These are phyloP conservation scores for Tuber microsphaerosporum DNA, from an alignment of 495 filamentous ascomycete genomes.

Conservation along the genomic window DNA sequence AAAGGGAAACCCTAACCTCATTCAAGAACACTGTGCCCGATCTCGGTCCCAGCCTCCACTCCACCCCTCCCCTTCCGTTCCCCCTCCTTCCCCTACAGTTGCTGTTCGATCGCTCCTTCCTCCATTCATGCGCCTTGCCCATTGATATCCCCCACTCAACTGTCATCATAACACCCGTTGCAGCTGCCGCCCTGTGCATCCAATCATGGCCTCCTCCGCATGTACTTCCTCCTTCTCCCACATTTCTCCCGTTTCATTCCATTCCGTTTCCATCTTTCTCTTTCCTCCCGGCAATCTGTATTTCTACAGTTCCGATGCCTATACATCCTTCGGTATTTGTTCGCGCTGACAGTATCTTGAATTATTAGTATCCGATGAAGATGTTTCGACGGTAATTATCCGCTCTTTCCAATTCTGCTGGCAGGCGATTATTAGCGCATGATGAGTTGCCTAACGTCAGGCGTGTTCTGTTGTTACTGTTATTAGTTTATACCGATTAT, in stretches of 20 bases:
- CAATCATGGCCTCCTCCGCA: not conserved
- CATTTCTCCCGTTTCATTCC: not conserved
- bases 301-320: not conserved
- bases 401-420: not conserved
- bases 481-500: conserved; percentile 71
- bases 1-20: conserved; percentile 3
- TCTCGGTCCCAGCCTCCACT: not conserved
- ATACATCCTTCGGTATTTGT: conserved; percentile 1
- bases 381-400: conserved; percentile 2
- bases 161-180: not conserved
- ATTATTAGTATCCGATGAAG: conserved; percentile 1
- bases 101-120: not conserved
- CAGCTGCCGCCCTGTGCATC: not conserved
- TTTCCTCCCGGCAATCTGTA: not conserved
- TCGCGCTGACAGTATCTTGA: conserved; percentile 5
- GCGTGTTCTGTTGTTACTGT: not conserved
- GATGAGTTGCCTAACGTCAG: not conserved
- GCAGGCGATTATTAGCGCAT: not conserved
- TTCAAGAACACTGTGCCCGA: conserved; percentile 2
- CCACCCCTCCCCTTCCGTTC: not conserved
- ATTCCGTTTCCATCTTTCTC: not conserved
- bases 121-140: conserved; percentile 1
- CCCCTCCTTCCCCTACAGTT: not conserved
- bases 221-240: conserved; percentile 2
- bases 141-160: conserved; percentile 4